Evolutionary conservation across 177 flowering plant species (phyloP).

Genomic region (Telopea speciosissima): DNA sequence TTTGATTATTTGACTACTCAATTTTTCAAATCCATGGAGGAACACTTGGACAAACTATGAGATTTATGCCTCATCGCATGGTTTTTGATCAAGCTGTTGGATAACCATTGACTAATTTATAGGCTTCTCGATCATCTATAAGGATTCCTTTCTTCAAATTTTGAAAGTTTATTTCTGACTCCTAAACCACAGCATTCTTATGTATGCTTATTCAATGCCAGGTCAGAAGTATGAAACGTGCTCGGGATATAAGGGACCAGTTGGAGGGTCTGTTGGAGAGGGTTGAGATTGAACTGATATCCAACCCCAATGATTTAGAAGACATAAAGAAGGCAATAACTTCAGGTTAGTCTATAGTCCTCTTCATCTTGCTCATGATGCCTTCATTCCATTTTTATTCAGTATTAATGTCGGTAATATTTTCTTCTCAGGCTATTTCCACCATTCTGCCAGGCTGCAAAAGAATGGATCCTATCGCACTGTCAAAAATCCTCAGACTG

Average conservation of each 20-base stretch:
- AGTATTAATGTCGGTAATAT: constrained; percentile 4
- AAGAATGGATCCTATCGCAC: constrained; percentile 83
- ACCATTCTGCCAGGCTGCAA: constrained; percentile 74
- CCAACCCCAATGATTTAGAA: constrained; percentile 59
- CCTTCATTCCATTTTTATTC: background rate
- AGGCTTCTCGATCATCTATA: background rate
- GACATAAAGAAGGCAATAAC: constrained; percentile 73
- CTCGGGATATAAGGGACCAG: constrained; percentile 86
- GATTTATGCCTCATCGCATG: too few species aligned
- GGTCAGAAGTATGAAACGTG: constrained; percentile 96
- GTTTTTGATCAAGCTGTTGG: background rate
- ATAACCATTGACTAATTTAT: background rate
- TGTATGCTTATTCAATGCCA: constrained; percentile 21
- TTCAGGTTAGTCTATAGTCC: constrained; percentile 38
- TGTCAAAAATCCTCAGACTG: constrained; percentile 85
- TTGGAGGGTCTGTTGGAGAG: constrained; percentile 86
- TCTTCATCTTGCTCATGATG: background rate
- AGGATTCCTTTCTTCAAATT: background rate
- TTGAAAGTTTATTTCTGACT: background rate
- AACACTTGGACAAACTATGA: too few species aligned
- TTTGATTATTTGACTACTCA: too few species aligned
- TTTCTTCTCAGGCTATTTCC: constrained; percentile 65
- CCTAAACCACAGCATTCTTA: background rate
- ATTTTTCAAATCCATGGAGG: too few species aligned
- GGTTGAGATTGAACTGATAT: constrained; percentile 71